A percentile compares a stretch with the other conserved stretches of the same genome.
Conservation (phyloP, 257 asterid genomes). For the Nicotiana undulata region DNA sequence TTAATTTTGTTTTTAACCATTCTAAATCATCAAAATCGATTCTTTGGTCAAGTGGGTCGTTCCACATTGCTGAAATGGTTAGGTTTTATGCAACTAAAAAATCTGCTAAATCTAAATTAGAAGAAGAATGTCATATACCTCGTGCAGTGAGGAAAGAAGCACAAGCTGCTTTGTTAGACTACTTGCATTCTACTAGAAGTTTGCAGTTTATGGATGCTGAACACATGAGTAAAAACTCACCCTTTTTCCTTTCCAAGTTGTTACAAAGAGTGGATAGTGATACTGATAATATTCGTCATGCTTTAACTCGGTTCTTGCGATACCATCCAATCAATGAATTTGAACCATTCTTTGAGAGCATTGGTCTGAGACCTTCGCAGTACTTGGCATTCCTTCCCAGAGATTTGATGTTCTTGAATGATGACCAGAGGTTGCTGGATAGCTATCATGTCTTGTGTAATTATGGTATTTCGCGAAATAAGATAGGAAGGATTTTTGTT, state of each 20-base stretch:
- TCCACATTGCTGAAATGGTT: constrained; percentile 14
- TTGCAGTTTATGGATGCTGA: constrained; percentile 66
- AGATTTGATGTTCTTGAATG: constrained; percentile 52
- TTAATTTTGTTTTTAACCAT: constrained; percentile 6
- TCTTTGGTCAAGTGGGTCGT: constrained; percentile 25
- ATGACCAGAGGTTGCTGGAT: constrained; percentile 52
- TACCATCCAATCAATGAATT: constrained; percentile 85
- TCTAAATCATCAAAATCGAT: constrained; percentile 22
- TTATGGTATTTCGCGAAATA: constrained; percentile 48
- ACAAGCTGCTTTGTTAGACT: constrained; percentile 56
- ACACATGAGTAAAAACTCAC: constrained; percentile 59
- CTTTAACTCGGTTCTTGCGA: constrained; percentile 50
- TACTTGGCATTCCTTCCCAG: constrained; percentile 42
- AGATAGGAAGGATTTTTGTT: constrained; percentile 49
- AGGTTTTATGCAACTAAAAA: constrained; percentile 33
- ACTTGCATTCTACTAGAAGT: constrained; percentile 67
- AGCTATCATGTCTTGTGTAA: constrained; percentile 53
- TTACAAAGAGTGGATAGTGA: constrained; percentile 30
- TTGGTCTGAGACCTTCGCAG: constrained; percentile 56
- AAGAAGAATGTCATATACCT: constrained; percentile 10
- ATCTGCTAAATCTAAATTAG: constrained; percentile 2
- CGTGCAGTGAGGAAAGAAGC: constrained; percentile 39
- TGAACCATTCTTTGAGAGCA: constrained; percentile 83
- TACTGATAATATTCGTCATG: constrained; percentile 26
- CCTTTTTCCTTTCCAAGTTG: constrained; percentile 43